Evolutionary conservation across 2,329 filamentous ascomycete species (phyloP).

Genomic region (Penicillium sp.): DNA sequence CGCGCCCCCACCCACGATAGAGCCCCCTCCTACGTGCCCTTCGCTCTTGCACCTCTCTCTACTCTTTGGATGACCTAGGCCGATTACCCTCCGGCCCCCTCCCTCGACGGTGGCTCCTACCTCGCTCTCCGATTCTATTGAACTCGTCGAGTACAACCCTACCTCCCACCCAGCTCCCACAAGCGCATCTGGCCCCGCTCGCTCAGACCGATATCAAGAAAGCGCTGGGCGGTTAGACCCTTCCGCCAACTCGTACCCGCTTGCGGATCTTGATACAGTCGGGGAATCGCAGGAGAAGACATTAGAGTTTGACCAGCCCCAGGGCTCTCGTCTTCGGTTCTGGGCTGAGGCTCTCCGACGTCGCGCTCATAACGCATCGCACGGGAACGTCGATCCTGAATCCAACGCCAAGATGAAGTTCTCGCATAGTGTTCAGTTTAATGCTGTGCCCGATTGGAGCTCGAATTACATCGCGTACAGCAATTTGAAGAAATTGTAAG

Average conservation of each 20-base stretch:
- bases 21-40: constrained; percentile 14
- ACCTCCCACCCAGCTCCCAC: constrained; percentile 4
- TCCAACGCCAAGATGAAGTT: constrained; percentile 90
- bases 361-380: constrained; percentile 19
- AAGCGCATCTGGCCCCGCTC: constrained; percentile 8
- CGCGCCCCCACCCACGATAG: neutral
- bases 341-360: constrained; percentile 38
- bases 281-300: constrained; percentile 1
- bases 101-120: constrained; percentile 24
- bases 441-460: constrained; percentile 99
- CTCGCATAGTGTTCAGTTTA: constrained; percentile 98
- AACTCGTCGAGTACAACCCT: constrained; percentile 33
- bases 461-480: constrained; percentile 97
- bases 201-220: constrained; percentile 2
- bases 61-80: constrained; percentile 17
- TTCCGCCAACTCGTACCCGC: constrained; percentile 13
- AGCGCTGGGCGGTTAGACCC: constrained; percentile 9
- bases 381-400: constrained; percentile 12
- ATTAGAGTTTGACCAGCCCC: constrained; percentile 4
- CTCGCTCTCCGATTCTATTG: constrained; percentile 30
- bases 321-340: constrained; percentile 28
- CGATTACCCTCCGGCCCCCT: constrained; percentile 16
- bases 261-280: constrained; percentile 8
- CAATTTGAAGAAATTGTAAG: constrained; percentile 96
- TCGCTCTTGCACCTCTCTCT: constrained; percentile 9